Base-by-base conservation (phyloP, 2,329 filamentous ascomycete species). In the Helminthosporium solani region DNA sequence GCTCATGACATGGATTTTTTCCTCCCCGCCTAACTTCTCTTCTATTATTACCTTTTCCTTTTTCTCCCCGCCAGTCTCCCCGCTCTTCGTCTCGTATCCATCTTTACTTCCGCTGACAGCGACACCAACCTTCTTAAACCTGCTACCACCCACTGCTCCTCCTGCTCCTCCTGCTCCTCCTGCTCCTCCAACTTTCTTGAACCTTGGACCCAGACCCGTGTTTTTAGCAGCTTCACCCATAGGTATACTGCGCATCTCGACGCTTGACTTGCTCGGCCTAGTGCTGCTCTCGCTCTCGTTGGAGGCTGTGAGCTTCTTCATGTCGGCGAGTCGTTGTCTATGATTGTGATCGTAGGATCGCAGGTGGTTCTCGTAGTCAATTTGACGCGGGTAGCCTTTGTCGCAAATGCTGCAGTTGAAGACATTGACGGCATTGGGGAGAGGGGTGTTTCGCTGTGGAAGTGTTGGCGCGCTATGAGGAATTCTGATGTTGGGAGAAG, bases 281-380 rank as follows among this genome's bases (percentile, higher is more conserved):
- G 54, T 58, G 21, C 44, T 53, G 30, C 46, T 52, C 20, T 64
- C 58, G 15, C 48, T 44, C 18, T 63, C 61, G 42, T 64, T 64
- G 14, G 49, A 48, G 16, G 63, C 64, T 3, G 61, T 67, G n/a
- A 66, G 46, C 50, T 87, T 84, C 72, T 90, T 90, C 87, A 92
- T 90, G 61, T 94, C 88, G 71, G 89, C 88, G 47, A 91, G 81
- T 40, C 88, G 86, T 67, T 74, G 58, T 35, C 56, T 57, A 72
- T 99, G 94, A 60, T 88, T 88, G 73, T 99, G 94, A 67, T 97
- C 94, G 71, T 97, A 97, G 61, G 88, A 94, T 53, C 85, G 85
- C 46, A 96, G 88, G 70, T 99, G 94, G 7, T 91, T 87, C 71
- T 97, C 92, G 70, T 95, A 96, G 69, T 97, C 92, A 66, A 95